phyloP scores from a whole-genome alignment of 768 basidiomycete species.

The Tylopilus plumbeoviolaceoides region DNA sequence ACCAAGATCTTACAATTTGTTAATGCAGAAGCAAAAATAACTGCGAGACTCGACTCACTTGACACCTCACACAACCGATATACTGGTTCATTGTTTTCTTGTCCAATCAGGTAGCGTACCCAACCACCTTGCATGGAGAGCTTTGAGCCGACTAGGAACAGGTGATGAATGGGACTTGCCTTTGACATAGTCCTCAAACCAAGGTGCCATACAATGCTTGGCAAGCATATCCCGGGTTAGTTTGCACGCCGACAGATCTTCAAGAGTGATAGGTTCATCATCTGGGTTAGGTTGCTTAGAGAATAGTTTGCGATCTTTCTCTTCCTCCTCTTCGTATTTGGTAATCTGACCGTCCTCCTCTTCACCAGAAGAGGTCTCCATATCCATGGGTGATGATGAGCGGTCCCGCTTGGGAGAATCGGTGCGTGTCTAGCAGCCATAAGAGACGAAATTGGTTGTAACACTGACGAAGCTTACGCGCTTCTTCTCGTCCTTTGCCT shows the following conservation, averaged over 20 bases:
- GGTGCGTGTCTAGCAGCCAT: slow-evolving; percentile 37
- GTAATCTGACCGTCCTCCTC: slow-evolving; percentile 77
- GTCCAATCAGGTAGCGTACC: slow-evolving; percentile 80
- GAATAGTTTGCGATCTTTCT: slow-evolving; percentile 50
- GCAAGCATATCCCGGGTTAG: slow-evolving; percentile 69
- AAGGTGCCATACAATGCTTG: slow-evolving; percentile 68
- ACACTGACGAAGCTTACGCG: slow-evolving; percentile 46
- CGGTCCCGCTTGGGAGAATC: slow-evolving; percentile 65
- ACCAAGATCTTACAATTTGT: slow-evolving; percentile 43
- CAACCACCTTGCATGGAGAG: slow-evolving; percentile 55
- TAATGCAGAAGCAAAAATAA: not conserved
- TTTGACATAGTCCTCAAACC: slow-evolving; percentile 82
- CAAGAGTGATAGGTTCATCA: slow-evolving; percentile 47
- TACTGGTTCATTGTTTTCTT: slow-evolving; percentile 50
- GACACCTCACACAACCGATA: slow-evolving; percentile 83
- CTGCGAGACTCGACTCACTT: slow-evolving; percentile 46
- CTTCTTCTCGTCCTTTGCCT: slow-evolving; percentile 86
- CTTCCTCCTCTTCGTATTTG: slow-evolving; percentile 71
- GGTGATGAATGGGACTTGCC: slow-evolving; percentile 40
- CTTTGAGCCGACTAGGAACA: slow-evolving; percentile 6
- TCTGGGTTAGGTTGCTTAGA: slow-evolving; percentile 39
- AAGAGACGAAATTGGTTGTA: slow-evolving; percentile 4
- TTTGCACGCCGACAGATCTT: slow-evolving; percentile 57
- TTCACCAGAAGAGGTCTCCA: slow-evolving; percentile 77
- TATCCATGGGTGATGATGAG: slow-evolving; percentile 79